phyloP scores from a whole-genome alignment of 2,329 filamentous ascomycete genomes.

The Chalaropsis thielavioides region DNA sequence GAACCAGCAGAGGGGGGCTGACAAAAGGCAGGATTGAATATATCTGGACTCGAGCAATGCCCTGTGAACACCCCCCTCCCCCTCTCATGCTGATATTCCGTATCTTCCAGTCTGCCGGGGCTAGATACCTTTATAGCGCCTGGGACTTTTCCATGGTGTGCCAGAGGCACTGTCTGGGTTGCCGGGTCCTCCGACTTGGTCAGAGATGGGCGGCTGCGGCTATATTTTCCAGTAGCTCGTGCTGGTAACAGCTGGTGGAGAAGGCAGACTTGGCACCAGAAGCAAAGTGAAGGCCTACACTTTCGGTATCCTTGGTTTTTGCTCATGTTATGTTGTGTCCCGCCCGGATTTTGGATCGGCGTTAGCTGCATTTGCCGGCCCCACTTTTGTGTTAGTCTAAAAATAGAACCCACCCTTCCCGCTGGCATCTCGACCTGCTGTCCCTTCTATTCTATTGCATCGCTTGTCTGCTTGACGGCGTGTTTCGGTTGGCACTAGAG shows the following conservation, averaged over 20 bases:
- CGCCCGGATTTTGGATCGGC: background rate
- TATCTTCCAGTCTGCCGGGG: background rate
- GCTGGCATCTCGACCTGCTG: background rate
- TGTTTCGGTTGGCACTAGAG: background rate
- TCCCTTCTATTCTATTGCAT: background rate
- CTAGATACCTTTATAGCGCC: background rate
- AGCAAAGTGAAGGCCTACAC: background rate
- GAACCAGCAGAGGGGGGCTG: background rate
- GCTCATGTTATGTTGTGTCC: background rate
- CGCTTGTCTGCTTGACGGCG: background rate
- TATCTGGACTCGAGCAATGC: background rate
- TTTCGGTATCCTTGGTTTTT: background rate
- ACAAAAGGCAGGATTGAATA: background rate
- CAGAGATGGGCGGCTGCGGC: no score
- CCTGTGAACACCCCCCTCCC: background rate
- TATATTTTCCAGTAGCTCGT: background rate
- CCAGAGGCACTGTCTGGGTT: background rate
- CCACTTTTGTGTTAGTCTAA: background rate
- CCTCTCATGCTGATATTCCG: background rate
- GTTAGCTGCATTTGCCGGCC: background rate
- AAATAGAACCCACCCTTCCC: background rate
- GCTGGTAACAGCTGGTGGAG: no score
- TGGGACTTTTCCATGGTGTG: background rate
- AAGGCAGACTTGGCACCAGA: background rate
- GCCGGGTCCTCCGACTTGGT: no score